Conservation (phyloP, 352 stramenopile species). For the Phytophthora chlamydospora region DNA sequence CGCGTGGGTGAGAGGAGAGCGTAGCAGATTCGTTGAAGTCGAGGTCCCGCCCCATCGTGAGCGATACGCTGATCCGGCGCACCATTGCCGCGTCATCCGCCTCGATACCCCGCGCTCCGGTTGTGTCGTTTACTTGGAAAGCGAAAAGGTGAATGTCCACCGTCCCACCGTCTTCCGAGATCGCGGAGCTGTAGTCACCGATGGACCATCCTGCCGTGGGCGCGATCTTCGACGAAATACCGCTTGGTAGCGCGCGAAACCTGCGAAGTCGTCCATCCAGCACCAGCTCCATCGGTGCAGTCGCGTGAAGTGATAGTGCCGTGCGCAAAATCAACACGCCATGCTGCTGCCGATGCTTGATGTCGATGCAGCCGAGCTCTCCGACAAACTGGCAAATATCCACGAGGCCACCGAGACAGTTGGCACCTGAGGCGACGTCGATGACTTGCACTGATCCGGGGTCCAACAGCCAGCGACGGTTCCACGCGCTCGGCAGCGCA, state of each 20-base stretch:
- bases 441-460: constrained; percentile 17
- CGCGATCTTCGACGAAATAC: constrained; percentile 3
- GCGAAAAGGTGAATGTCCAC: background rate
- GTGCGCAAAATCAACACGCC: too few relatives aligned
- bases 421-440: background rate
- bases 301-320: too few relatives aligned
- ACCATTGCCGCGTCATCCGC: background rate
- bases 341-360: too few relatives aligned
- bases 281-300: constrained; percentile 12
- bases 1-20: too few relatives aligned
- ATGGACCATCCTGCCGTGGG: background rate
- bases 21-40: too few relatives aligned
- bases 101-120: background rate
- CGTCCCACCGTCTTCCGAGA: background rate
- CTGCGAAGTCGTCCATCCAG: constrained; percentile 24
- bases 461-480: constrained; percentile 23
- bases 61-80: background rate
- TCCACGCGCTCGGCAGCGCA: constrained; percentile 3
- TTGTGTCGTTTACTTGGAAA: background rate
- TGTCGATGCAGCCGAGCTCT: constrained; percentile 19
- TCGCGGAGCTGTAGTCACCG: background rate
- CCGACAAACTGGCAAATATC: constrained; percentile 2
- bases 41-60: too few relatives aligned
- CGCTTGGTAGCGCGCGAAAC: constrained; percentile 31
- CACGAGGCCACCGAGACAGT: background rate